Evolutionary conservation across 129 eudicot species (phyloP).

Genomic region (Artemisia tridentata): DNA sequence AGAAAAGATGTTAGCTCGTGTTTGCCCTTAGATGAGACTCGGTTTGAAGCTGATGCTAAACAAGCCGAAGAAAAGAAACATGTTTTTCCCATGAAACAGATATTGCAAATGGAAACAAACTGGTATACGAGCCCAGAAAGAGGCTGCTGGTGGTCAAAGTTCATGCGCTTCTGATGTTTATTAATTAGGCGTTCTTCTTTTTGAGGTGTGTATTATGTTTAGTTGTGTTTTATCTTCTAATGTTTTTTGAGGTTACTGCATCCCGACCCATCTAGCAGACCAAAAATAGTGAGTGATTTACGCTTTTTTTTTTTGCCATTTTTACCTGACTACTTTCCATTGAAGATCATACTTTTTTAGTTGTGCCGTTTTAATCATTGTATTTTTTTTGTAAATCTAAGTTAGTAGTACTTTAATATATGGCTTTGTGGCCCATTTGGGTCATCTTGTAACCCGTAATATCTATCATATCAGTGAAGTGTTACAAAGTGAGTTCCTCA

Average conservation of each 20-base stretch:
- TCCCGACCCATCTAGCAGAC: slow-evolving; percentile 84
- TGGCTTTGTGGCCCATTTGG: no score
- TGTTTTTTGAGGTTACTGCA: slow-evolving; percentile 76
- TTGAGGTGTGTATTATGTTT: slow-evolving; percentile 61
- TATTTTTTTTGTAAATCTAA: no score
- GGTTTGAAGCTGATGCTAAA: slow-evolving; percentile 16
- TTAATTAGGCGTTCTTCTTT: slow-evolving; percentile 83
- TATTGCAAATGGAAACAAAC: slow-evolving; percentile 67
- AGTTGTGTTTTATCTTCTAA: background rate
- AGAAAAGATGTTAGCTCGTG: no score
- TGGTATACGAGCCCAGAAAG: slow-evolving; percentile 95
- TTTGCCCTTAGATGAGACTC: background rate
- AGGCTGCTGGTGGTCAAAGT: slow-evolving; percentile 57
- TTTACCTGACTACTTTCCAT: background rate
- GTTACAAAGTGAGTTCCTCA: no score
- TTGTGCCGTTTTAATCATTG: no score
- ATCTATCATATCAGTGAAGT: no score
- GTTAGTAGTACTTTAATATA: no score
- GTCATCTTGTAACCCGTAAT: no score
- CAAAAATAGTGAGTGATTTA: slow-evolving; percentile 54
- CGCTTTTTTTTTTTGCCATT: background rate
- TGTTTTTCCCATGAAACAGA: slow-evolving; percentile 74
- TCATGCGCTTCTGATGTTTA: slow-evolving; percentile 84
- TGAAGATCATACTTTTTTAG: no score
- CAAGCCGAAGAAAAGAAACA: slow-evolving; percentile 52